Conservation (phyloP, 306 rosid species). For the Citrullus amarus region DNA sequence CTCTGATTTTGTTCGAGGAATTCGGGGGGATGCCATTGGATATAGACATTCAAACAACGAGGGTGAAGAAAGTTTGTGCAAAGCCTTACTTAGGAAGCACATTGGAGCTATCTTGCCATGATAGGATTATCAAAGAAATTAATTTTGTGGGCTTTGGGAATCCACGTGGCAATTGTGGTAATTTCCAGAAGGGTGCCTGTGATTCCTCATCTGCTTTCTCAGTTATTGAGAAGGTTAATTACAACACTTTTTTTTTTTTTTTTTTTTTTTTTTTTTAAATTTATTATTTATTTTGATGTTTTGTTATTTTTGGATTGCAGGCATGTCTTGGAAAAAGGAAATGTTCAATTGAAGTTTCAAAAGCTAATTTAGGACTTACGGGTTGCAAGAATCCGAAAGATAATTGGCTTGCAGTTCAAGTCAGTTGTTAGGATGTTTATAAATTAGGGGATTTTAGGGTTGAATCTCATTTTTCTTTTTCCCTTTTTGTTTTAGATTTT, state of each 20-base stretch:
- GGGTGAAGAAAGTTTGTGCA: constrained; percentile 14
- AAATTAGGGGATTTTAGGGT: background rate
- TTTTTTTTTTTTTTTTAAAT: too few relatives aligned
- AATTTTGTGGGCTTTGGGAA: constrained; percentile 24
- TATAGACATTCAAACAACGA: constrained; percentile 15
- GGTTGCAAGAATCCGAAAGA: constrained; percentile 1
- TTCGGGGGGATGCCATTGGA: constrained; percentile 23
- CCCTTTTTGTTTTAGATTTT: background rate
- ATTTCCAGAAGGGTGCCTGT: background rate
- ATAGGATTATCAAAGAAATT: constrained; percentile 2
- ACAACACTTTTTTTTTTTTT: too few relatives aligned
- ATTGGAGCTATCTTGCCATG: constrained; percentile 19
- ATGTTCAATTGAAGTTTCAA: constrained; percentile 4
- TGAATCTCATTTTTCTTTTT: background rate
- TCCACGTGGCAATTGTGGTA: constrained; percentile 7
- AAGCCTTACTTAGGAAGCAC: constrained; percentile 14
- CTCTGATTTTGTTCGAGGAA: background rate
- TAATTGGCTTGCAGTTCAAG: constrained; percentile 14
- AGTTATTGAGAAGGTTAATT: background rate
- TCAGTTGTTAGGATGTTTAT: background rate
- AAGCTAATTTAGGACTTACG: constrained; percentile 1
- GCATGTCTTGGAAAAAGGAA: constrained; percentile 3
- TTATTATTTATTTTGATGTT: background rate
- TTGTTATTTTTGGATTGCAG: background rate
- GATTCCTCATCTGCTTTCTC: constrained; percentile 6